Evolutionary conservation across 1,284 basidiomycete genomes (phyloP), one percentile per base, ranked within the genome.

Genomic region (Malassezia psittaci): DNA sequence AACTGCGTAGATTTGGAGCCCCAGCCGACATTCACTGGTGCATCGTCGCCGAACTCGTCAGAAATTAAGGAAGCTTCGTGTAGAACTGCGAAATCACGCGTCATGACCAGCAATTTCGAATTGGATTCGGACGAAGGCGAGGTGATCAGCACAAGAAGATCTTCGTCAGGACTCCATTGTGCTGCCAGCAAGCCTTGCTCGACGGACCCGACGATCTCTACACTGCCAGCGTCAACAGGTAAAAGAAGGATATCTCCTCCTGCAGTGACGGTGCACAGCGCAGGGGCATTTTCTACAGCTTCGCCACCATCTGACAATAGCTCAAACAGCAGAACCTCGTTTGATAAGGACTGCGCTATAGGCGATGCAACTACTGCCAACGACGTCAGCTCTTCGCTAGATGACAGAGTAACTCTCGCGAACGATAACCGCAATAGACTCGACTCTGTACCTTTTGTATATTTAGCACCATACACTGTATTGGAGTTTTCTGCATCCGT

Each of bases 1-100:
- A 99, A 99, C 73, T 99, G 94, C 0, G 94, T 98, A 67, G 87
- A 81, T 70, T 93, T 94, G 4, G 88, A 88, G 32, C 94, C 94
- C 94, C 94, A 99, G 9, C 94, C 94, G 52, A 96, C 88, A 65
- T 91, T 88, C 67, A 96, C 88, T 6, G 87, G 88, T 38, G 84
- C 82, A 73, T 90, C 90, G 79, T 90, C 84, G 41, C 93, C 93
- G 63, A 90, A 91, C 40, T 88, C 86, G 37, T 79, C 74, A 0
- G 84, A 82, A 54, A 85, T 81, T 1, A 96, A 76, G 0, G 83
- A 80, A 11, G 79, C 78, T 73, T 96, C 93, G 35, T 83, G 85
- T 19, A 96, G 78, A 7, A 90, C 84, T 63, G 96, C 90, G 68
- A 94, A 93, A 8, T 84, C 83, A 9, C 84, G 82, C 1, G 88